Evolutionary conservation across 2,329 filamentous ascomycete genomes (phyloP).

Genomic region (Ceratocystis variospora): DNA sequence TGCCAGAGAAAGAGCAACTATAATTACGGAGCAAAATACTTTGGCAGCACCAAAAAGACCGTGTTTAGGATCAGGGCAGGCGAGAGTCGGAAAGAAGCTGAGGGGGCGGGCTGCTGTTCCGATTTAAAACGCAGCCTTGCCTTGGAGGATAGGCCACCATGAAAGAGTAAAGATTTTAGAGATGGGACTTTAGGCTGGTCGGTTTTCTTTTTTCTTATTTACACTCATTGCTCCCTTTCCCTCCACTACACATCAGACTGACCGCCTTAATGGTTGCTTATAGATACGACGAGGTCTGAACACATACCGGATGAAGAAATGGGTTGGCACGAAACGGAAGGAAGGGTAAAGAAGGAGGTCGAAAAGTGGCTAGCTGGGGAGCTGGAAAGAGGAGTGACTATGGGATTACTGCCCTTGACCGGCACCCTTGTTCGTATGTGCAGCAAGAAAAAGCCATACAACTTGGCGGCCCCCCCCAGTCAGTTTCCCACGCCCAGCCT

Average conservation of each 20-base stretch:
- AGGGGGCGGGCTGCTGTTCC: neutral
- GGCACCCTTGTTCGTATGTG: neutral
- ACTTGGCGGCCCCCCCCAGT: neutral
- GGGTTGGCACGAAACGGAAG: neutral
- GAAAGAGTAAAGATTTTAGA: neutral
- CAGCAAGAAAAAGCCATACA: neutral
- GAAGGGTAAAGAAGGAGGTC: neutral
- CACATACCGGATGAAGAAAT: neutral
- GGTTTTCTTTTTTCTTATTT: no score
- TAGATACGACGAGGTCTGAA: slow-evolving; percentile 4
- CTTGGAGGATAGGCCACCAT: neutral
- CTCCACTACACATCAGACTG: neutral
- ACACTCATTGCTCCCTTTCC: no score
- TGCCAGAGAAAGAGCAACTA: no score
- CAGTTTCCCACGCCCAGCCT: neutral
- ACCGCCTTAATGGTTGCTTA: neutral
- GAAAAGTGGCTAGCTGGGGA: neutral
- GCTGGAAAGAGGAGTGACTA: neutral
- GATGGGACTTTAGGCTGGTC: no score
- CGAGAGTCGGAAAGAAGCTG: neutral
- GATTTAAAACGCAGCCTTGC: neutral
- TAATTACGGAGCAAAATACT: neutral
- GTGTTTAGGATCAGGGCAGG: neutral
- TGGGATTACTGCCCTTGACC: neutral
- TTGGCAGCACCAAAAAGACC: neutral